These are phyloP conservation scores for Chalciporus piperatus DNA, from an alignment of 768 basidiomycete species.

Conservation along the genomic window DNA sequence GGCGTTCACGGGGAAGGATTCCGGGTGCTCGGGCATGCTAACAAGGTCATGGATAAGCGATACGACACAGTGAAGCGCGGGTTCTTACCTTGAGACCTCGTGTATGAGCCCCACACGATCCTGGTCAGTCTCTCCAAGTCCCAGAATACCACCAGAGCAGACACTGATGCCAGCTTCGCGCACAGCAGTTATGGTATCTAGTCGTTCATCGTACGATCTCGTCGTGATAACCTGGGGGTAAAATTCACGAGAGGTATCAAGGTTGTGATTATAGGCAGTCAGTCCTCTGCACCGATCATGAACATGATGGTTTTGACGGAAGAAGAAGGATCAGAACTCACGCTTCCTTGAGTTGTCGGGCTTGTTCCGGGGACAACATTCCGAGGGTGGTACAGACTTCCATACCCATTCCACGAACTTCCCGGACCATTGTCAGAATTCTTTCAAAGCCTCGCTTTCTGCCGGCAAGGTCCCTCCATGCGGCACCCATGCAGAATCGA, in stretches of 20 bases:
- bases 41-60: slow-evolving; percentile 4
- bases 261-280: slow-evolving; percentile 98
- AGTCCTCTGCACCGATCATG: slow-evolving; percentile 55
- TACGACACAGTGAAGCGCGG: background rate
- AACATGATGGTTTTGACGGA: background rate
- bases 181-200: slow-evolving; percentile 87
- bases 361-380: slow-evolving; percentile 94
- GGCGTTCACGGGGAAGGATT: slow-evolving; percentile 98
- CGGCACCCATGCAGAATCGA: slow-evolving; percentile 98
- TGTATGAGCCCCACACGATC: slow-evolving; percentile 93
- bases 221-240: slow-evolving; percentile 98
- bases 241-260: slow-evolving; percentile 96
- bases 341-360: slow-evolving; percentile 89
- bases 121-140: slow-evolving; percentile 85
- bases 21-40: slow-evolving; percentile 95
- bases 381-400: slow-evolving; percentile 99
- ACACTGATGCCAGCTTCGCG: slow-evolving; percentile 96
- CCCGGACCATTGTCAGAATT: slow-evolving; percentile 88
- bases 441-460: slow-evolving; percentile 91
- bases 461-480: slow-evolving; percentile 93
- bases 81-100: slow-evolving; percentile 82
- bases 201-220: slow-evolving; percentile 88
- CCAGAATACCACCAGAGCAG: slow-evolving; percentile 94
- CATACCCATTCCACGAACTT: slow-evolving; percentile 95
- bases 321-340: slow-evolving; percentile 36